A percentile compares a stretch with the other conserved stretches of the same genome.
Evolutionary conservation across 805 yeast genomes (phyloP).

Genomic region (Candida nanaspora): DNA sequence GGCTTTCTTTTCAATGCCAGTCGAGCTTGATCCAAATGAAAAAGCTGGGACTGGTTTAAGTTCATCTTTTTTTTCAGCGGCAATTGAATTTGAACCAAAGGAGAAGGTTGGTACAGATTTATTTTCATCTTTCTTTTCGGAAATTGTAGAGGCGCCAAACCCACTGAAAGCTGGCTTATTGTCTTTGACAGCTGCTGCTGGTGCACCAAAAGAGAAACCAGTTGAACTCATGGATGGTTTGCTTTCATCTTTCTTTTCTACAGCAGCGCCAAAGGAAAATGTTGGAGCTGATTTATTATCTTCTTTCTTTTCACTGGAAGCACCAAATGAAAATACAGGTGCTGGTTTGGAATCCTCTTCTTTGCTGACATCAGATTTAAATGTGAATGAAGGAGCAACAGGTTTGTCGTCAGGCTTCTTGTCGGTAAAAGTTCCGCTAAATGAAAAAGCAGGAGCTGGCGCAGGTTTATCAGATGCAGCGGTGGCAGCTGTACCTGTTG

Average conservation of each 20-base stretch:
- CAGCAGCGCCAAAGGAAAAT: conserved; percentile 18
- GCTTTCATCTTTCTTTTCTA: conserved; percentile 4
- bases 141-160: conserved; percentile 5
- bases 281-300: conserved; percentile 14
- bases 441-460: neutral
- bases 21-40: too few species aligned
- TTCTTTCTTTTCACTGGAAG: neutral
- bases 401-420: neutral
- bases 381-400: neutral
- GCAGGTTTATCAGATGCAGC: conserved; percentile 10
- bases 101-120: too few species aligned
- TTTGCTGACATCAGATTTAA: conserved; percentile 11
- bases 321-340: conserved; percentile 20
- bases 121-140: conserved; percentile 3
- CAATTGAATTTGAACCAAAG: conserved; percentile 2
- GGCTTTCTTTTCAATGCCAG: too few species aligned
- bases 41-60: conserved; percentile 1
- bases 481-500: too few species aligned
- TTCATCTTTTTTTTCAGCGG: conserved; percentile 3
- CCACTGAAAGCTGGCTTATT: conserved; percentile 2
- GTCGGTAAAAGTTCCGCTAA: conserved; percentile 3
- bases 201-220: conserved; percentile 20
- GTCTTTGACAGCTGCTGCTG: conserved; percentile 1
- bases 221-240: too few species aligned
- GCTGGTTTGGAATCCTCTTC: conserved; percentile 2